These are phyloP conservation scores for Speleostelium caveatum DNA, from an alignment of 78 protist genomes.

Conservation along the genomic window DNA sequence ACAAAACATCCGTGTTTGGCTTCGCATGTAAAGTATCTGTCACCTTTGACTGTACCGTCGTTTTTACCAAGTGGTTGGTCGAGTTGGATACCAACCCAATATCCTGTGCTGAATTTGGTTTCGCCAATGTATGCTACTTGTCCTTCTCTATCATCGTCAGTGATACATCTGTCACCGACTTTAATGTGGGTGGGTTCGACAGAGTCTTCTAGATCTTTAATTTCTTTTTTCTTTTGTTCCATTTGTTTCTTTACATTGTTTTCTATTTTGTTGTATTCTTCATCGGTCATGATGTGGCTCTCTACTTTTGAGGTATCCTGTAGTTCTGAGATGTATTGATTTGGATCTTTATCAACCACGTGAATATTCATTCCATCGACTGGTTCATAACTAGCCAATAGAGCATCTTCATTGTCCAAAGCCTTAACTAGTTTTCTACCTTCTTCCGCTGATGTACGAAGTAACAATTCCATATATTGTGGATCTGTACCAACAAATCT, in stretches of 20 bases:
- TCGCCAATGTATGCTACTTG: constrained; percentile 80
- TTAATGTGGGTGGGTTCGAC: constrained; percentile 21
- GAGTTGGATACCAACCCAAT: constrained; percentile 87
- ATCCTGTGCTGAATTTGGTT: constrained; percentile 54
- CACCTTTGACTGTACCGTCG: constrained; percentile 89
- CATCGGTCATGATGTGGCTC: constrained; percentile 89
- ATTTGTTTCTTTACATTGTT: constrained; percentile 76
- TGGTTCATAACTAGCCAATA: constrained; percentile 41
- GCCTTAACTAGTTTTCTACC: constrained; percentile 7
- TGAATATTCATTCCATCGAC: constrained; percentile 61
- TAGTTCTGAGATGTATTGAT: constrained; percentile 19
- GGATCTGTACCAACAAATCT: constrained; percentile 84
- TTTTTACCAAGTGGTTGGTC: constrained; percentile 92
- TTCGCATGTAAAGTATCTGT: constrained; percentile 82
- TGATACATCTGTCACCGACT: constrained; percentile 26
- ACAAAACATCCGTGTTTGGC: constrained; percentile 64
- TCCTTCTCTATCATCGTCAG: constrained; percentile 73
- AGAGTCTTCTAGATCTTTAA: constrained; percentile 11
- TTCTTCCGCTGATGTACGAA: constrained; percentile 13
- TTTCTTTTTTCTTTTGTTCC: constrained; percentile 18
- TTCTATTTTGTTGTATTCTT: constrained; percentile 85
- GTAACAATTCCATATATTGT: constrained; percentile 61
- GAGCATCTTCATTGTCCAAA: constrained; percentile 50
- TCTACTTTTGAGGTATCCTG: constrained; percentile 76
- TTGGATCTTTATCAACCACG: constrained; percentile 85